Percentiles rank a stretch among this genome's conserved stretches.
These are phyloP conservation scores for Cercophora scortea DNA, from an alignment of 495 filamentous ascomycete species.

Conservation along the genomic window DNA sequence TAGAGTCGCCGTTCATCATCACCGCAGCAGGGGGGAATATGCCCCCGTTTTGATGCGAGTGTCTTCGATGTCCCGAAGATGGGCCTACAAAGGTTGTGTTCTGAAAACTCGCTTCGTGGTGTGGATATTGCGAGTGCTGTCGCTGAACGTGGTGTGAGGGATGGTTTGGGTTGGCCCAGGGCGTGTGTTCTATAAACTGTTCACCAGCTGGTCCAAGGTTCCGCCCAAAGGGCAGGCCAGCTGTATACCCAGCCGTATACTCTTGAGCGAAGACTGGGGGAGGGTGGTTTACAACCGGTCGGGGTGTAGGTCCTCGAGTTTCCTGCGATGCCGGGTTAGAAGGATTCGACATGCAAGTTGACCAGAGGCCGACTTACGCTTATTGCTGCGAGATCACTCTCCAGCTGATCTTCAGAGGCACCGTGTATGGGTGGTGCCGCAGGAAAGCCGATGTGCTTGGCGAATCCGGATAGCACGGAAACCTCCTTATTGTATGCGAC, in stretches of 20 bases:
- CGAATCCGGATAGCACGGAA: conserved; percentile 78
- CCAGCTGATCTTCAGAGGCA: conserved; percentile 63
- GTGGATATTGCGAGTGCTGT: conserved; percentile 22
- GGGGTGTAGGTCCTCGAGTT: not conserved
- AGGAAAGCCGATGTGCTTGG: conserved; percentile 91
- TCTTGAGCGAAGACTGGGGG: conserved; percentile 17
- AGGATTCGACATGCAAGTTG: not conserved
- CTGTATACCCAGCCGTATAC: conserved; percentile 21
- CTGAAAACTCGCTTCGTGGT: conserved; percentile 1
- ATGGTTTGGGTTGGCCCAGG: conserved; percentile 85
- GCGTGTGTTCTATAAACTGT: conserved; percentile 72
- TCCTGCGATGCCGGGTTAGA: too few relatives aligned
- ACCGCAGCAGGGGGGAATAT: conserved; percentile 14
- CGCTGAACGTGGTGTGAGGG: conserved; percentile 54
- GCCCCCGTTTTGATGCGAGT: conserved; percentile 23
- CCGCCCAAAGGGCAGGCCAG: conserved; percentile 30
- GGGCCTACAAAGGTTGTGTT: conserved; percentile 2
- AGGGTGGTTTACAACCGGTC: conserved; percentile 1
- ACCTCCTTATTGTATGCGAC: conserved; percentile 90
- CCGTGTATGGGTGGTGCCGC: conserved; percentile 77
- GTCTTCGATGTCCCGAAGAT: conserved; percentile 21
- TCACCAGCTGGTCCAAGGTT: conserved; percentile 62
- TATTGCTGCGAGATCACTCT: conserved; percentile 85
- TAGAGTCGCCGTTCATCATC: conserved; percentile 18
- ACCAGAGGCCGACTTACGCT: conserved; percentile 53